Base-by-base conservation (phyloP, 140 eudicot species). In the Flaveria floridana region DNA sequence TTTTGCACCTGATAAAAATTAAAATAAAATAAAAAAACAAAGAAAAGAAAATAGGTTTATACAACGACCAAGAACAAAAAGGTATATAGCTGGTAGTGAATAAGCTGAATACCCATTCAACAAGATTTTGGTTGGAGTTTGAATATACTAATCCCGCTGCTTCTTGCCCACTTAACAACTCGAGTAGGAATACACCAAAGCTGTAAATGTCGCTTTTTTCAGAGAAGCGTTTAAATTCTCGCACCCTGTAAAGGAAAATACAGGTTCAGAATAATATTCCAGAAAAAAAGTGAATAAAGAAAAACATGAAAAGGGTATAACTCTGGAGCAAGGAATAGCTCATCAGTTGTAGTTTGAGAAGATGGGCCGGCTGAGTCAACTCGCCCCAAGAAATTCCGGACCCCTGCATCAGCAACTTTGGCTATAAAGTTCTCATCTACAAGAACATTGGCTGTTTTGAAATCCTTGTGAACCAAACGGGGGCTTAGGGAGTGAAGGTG, bases 351-450 rank as follows among this genome's bases (percentile, higher is more conserved):
- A 58, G 79, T 58, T 78, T 84, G 89, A 76, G 98, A 89, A 69
- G 96, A 92, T 48, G 98, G 78, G 77, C 92, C 90, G 0, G 88
- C 95, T 65, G 76, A 34, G 46, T 92, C 97, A 82, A 67, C 82
- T 78, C 85, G 84, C 63, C 91, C 89, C 8, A 92, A 88, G 79
- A 92, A 92, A 73, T 89, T 92, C 30, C 96, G 87, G 66, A 92
- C 85, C 30, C 98, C 96, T 26, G 95, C 96, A 85, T 92, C 98
- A 46, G 96, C 96, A 74, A 92, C 96, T 75, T 92, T 92, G 21
- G 96, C 98, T 23, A 89, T 87, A 74, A 92, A 89, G 84, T 92
- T 87, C 59, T 92, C 96, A 82, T 92, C 98, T 20, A 92, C 96
- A 64, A 92, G 96, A 75, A 89, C 96, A 57, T 92, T 92, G 72